These are phyloP conservation scores for Leptographium lundbergii DNA, from an alignment of 2,329 filamentous ascomycete genomes.

Conservation along the genomic window DNA sequence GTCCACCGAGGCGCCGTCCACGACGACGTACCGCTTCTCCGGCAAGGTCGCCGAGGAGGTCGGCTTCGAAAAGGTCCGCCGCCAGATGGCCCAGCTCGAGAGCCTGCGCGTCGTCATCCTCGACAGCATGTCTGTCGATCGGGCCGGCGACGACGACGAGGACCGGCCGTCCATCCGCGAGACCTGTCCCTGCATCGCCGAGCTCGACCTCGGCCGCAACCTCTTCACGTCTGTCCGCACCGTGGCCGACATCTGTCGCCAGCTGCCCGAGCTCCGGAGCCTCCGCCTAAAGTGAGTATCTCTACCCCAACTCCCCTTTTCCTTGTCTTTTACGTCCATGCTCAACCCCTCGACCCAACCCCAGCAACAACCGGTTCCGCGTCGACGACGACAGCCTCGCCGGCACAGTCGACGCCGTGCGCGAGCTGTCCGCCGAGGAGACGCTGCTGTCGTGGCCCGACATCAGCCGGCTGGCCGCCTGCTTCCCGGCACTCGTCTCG, in stretches of 20 bases:
- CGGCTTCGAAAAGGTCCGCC: slow-evolving; percentile 85
- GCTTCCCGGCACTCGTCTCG: slow-evolving; percentile 38
- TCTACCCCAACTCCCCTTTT: not conserved
- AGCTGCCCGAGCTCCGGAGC: slow-evolving; percentile 51
- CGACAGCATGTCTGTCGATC: slow-evolving; percentile 56
- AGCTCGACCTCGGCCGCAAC: slow-evolving; percentile 79
- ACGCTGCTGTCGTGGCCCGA: slow-evolving; percentile 55
- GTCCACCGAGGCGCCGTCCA: slow-evolving; percentile 28
- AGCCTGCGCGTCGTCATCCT: slow-evolving; percentile 73
- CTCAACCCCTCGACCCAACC: not conserved
- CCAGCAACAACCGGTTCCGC: slow-evolving; percentile 62
- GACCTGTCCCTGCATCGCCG: slow-evolving; percentile 54
- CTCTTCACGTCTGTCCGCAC: slow-evolving; percentile 56
- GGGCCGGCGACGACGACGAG: slow-evolving; percentile 20
- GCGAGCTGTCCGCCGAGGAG: slow-evolving; percentile 53
- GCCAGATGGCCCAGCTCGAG: slow-evolving; percentile 62
- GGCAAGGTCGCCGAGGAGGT: slow-evolving; percentile 85
- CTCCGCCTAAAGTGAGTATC: slow-evolving; percentile 57
- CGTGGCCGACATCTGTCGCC: slow-evolving; percentile 57
- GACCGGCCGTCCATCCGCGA: slow-evolving; percentile 27
- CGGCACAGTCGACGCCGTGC: slow-evolving; percentile 35
- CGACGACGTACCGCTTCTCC: slow-evolving; percentile 47
- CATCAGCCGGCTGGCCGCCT: slow-evolving; percentile 38
- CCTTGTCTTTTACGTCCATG: slow-evolving; percentile 3
- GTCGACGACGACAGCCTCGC: slow-evolving; percentile 21